These are phyloP conservation scores for Tolypocladium ovalisporum DNA, from an alignment of 2,329 filamentous ascomycete genomes.

Conservation along the genomic window DNA sequence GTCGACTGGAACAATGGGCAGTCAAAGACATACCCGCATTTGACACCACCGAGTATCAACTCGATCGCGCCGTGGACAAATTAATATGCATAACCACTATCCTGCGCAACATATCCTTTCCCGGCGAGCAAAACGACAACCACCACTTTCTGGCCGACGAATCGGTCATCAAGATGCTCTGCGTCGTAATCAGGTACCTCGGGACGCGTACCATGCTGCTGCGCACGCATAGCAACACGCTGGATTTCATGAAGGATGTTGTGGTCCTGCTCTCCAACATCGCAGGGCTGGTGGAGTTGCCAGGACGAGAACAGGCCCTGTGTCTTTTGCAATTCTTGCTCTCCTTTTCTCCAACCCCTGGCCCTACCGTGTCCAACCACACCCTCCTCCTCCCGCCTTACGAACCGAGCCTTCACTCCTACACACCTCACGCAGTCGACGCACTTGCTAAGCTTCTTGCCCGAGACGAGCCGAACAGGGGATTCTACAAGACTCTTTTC, in stretches of 20 bases:
- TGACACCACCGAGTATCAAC: constrained; percentile 66
- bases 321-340: constrained; percentile 82
- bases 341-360: constrained; percentile 74
- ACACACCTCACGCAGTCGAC: constrained; percentile 83
- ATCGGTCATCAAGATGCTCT: constrained; percentile 71
- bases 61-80: constrained; percentile 78
- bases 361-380: constrained; percentile 45
- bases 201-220: constrained; percentile 84
- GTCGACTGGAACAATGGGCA: constrained; percentile 59
- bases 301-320: constrained; percentile 76
- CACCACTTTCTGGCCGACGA: constrained; percentile 65
- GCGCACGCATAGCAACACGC: constrained; percentile 68
- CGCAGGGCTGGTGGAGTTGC: constrained; percentile 67
- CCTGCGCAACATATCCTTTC: constrained; percentile 82
- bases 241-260: constrained; percentile 96
- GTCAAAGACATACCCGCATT: constrained; percentile 64
- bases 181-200: constrained; percentile 72
- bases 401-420: constrained; percentile 71
- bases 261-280: constrained; percentile 86
- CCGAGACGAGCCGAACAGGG: constrained; percentile 84
- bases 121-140: constrained; percentile 51
- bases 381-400: constrained; percentile 69
- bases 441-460: constrained; percentile 84
- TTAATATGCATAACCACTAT: constrained; percentile 88
- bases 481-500: constrained; percentile 75